phyloP scores from a whole-genome alignment of 257 asterid species.

The Dorcoceras hygrometricum region DNA sequence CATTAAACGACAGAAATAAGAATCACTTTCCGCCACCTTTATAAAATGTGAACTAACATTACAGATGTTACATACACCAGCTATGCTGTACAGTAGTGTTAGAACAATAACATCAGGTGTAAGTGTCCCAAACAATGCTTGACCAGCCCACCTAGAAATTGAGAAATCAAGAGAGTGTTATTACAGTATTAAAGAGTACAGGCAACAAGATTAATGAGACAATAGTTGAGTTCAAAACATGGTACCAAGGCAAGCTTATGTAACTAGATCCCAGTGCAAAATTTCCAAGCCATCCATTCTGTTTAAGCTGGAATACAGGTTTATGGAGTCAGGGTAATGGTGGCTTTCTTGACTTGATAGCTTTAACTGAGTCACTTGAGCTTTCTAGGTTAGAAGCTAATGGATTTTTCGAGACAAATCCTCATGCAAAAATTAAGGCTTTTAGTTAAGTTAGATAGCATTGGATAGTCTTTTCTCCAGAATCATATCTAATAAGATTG shows the following conservation, averaged over 20 bases:
- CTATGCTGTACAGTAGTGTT: constrained; percentile 82
- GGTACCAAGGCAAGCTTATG: constrained; percentile 92
- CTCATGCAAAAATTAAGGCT: no score
- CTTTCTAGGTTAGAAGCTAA: no score
- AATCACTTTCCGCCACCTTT: constrained; percentile 1
- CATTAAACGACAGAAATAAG: constrained; percentile 8
- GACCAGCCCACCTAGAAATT: constrained; percentile 96
- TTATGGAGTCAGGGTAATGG: constrained; percentile 12
- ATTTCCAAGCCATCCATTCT: constrained; percentile 99
- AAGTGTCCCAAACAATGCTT: constrained; percentile 94
- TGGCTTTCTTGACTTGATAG: background rate
- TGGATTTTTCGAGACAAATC: background rate
- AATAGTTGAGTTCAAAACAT: background rate
- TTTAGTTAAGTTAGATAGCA: background rate
- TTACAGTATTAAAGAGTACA: background rate
- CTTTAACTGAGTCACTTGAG: background rate
- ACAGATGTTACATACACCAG: constrained; percentile 62
- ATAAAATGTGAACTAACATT: constrained; percentile 11
- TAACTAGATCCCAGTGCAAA: constrained; percentile 97
- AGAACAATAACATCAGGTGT: constrained; percentile 81
- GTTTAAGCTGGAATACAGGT: constrained; percentile 72
- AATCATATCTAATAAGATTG: background rate
- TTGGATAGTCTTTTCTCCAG: background rate
- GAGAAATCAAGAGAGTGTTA: background rate
- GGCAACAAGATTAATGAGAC: background rate